Base-by-base conservation (phyloP, 164 flowering plant species). In the Vitis amurensis region DNA sequence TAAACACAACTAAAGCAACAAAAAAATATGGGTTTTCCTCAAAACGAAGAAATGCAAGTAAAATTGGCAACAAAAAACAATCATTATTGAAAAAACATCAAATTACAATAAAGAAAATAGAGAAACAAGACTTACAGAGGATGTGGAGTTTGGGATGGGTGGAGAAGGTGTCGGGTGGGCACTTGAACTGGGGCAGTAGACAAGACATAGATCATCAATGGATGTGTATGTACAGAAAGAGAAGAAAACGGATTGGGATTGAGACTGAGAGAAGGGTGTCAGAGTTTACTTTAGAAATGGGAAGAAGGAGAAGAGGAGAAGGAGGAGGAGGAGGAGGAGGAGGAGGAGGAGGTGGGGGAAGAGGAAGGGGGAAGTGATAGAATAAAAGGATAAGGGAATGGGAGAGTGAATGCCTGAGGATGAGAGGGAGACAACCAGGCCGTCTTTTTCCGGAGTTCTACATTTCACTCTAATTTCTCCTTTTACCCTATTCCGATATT, bases 151-250 rank as follows among this genome's bases (percentile, higher is more conserved):
- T 86, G 81, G 82, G 71, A 23, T 74, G 80, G 51, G 68, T 49
- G 37, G 78, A 76, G 79, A 80, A 78, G 16, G 80, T 71, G 61
- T 87, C 91, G 0, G 86, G 84, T 8, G 80, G 85, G 76, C 88
- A 86, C 72, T 81, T 88, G 80, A 90, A 87, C 71, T 85, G 91
- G 3, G 92, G 89, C 68, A 88, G 62, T 37, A 90, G 66, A 80
- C 89, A 88, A 50, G 91, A 87, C 95, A 90, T 89, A 6, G 44
- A 37, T 37, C 44, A 37, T 37, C 44, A 37, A 37, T 37, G 44
- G 44, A 37, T 37, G 44, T 37, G 4, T 37, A 37, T 37, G 44
- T 37, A 37, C 44, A 37, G 44, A 37, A 37, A 37, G 4, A 37
- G 44, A 37, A 37, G 44, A 37, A 23, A 37, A 37, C 0, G 0